Percentiles rank a stretch among this genome's conserved stretches.
These are phyloP conservation scores for Capsicum baccatum DNA, from an alignment of 257 asterid species.

Conservation along the genomic window DNA sequence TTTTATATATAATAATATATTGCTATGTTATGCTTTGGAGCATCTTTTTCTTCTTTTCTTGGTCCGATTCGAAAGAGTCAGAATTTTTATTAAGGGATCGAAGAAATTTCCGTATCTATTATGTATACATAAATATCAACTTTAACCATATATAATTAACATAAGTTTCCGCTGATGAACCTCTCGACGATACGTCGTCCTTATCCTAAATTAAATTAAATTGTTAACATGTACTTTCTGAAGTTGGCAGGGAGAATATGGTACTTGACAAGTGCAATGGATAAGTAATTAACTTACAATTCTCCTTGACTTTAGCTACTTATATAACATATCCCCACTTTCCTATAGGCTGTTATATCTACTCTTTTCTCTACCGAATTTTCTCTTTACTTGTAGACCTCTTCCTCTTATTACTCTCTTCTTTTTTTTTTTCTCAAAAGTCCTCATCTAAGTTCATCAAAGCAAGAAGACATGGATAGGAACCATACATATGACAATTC, in stretches of 20 bases:
- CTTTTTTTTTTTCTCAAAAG: too few species aligned
- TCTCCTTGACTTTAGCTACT: background rate
- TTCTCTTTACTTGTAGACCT: slow-evolving; percentile 1
- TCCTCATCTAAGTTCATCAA: background rate
- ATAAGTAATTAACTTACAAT: background rate
- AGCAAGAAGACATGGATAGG: background rate
- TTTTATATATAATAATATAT: background rate
- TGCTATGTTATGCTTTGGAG: background rate
- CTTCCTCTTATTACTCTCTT: background rate
- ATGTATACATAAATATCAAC: too few species aligned
- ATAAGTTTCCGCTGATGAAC: too few species aligned
- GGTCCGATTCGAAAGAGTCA: too few species aligned
- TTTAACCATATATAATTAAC: too few species aligned
- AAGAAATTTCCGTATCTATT: too few species aligned
- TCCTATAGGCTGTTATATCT: background rate
- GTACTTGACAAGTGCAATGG: background rate
- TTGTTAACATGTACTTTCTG: background rate
- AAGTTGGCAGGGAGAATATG: background rate
- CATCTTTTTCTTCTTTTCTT: background rate
- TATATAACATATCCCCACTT: background rate
- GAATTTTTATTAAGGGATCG: too few species aligned
- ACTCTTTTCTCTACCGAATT: background rate
- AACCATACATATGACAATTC: slow-evolving; percentile 41
- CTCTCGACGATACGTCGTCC: too few species aligned
- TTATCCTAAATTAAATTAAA: background rate